A percentile compares a stretch with the other conserved stretches of the same genome.
Evolutionary conservation across 352 stramenopile genomes (phyloP).

Genomic region (Phytophthora fragariae): DNA sequence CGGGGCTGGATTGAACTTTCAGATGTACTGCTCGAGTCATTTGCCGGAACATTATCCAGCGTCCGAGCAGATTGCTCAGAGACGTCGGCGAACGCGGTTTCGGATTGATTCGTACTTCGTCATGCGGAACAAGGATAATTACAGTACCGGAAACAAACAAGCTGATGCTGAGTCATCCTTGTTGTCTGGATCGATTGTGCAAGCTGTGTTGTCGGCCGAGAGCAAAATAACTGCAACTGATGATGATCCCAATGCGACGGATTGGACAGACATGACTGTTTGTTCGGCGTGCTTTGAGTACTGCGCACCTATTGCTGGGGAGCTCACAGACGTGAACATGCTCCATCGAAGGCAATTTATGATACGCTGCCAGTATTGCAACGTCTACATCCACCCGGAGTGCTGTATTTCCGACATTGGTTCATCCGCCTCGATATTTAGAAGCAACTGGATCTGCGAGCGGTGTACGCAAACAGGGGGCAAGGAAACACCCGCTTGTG

Average conservation of each 20-base stretch:
- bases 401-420: conserved; percentile 83
- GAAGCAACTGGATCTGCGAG: conserved; percentile 90
- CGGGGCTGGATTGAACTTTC: conserved; percentile 75
- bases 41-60: conserved; percentile 55
- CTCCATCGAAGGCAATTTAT: conserved; percentile 83
- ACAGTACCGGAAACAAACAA: conserved; percentile 28
- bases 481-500: conserved; percentile 50
- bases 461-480: conserved; percentile 65
- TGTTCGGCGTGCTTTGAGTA: conserved; percentile 86
- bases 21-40: conserved; percentile 68
- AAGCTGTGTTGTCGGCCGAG: conserved; percentile 56
- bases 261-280: conserved; percentile 77
- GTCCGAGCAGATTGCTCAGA: conserved; percentile 53
- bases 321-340: conserved; percentile 54
- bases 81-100: conserved; percentile 62
- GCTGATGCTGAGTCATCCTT: conserved; percentile 44
- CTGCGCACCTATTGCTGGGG: conserved; percentile 54
- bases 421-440: conserved; percentile 58
- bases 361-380: conserved; percentile 89
- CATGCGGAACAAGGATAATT: conserved; percentile 66
- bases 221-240: conserved; percentile 35
- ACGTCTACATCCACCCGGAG: conserved; percentile 81
- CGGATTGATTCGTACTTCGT: conserved; percentile 82
- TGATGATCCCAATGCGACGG: conserved; percentile 31
- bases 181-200: conserved; percentile 58